Base-by-base conservation (phyloP, 306 rosid species). In the Oxytropis ochrocephala region DNA sequence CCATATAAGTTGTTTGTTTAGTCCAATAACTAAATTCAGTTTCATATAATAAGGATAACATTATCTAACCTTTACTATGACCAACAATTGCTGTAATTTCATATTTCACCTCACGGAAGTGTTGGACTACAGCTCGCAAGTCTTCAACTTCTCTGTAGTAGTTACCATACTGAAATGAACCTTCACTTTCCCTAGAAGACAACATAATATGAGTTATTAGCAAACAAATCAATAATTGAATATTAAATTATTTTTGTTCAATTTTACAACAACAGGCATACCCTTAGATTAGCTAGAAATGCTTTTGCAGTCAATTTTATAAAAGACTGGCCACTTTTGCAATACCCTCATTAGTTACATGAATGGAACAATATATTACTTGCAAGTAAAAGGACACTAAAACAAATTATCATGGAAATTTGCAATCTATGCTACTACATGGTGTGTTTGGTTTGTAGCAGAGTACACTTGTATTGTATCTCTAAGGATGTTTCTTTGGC, bases 141-240 rank as follows among this genome's bases (percentile, higher is more conserved):
- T 93, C 98, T 59, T 85, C 94, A 55, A 87, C 86, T 78, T 90
- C 97, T 78, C 96, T 86, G 52, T 85, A 64, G 70, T 90, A 90
- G 82, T 93, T 88, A 69, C 97, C 98, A 69, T 88, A 93, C 67
- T 35, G 87, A 78, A 93, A 93, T 6, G 82, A 71, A 72, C 94
- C 98, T 85, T 86, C 96, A 76, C 97, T 93, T 82, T 90, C 96
- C 81, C 98, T 88, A 81, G 21, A 78, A 90, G 30, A 43, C 52
- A 71, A 53, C 21, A 43, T 55, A 24, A 17, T 38, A 17, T 38
- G 46, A 47, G 48, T 62, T 21, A 33, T 50, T 30, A 69, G 49
- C 47, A 27, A 43, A 46, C 50, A 46, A 57, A 52, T 51, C 30
- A 14, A 36, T 38, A 50, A 56, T 56, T 62, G 52, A 35, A 52